Conservation (phyloP, 2,329 filamentous ascomycete genomes). For the Amauroascus verrucosus region DNA sequence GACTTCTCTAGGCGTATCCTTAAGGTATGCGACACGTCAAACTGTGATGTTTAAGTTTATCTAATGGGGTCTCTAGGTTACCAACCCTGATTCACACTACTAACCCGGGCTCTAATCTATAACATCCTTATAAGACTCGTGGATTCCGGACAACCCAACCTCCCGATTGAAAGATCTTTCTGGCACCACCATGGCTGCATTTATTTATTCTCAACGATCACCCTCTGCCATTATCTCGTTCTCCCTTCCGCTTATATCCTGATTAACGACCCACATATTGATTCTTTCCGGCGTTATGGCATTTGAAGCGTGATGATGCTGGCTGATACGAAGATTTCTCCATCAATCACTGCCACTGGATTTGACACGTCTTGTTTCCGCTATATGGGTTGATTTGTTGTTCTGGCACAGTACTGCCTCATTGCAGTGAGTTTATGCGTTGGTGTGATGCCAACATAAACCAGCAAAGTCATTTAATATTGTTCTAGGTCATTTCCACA, state of each 20-base stretch:
- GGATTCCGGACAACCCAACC: background rate
- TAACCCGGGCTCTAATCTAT: background rate
- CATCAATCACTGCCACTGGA: background rate
- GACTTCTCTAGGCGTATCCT: constrained; percentile 94
- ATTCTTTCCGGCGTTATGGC: constrained; percentile 10
- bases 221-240: background rate
- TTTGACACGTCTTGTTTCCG: background rate
- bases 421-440: background rate
- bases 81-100: constrained; percentile 12
- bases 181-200: background rate
- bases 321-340: constrained; percentile 9
- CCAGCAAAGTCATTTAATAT: background rate
- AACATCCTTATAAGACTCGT: background rate
- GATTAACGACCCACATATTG: constrained; percentile 5
- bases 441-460: background rate
- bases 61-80: constrained; percentile 5
- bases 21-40: constrained; percentile 50
- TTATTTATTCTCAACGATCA: background rate
- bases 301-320: constrained; percentile 3
- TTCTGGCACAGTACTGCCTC: background rate
- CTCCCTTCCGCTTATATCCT: background rate
- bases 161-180: background rate
- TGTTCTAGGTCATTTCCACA: background rate
- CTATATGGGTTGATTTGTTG: background rate
- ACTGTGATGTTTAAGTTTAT: background rate